These are phyloP conservation scores for Capsicum rhomboideum DNA, from an alignment of 257 asterid species.

Conservation along the genomic window DNA sequence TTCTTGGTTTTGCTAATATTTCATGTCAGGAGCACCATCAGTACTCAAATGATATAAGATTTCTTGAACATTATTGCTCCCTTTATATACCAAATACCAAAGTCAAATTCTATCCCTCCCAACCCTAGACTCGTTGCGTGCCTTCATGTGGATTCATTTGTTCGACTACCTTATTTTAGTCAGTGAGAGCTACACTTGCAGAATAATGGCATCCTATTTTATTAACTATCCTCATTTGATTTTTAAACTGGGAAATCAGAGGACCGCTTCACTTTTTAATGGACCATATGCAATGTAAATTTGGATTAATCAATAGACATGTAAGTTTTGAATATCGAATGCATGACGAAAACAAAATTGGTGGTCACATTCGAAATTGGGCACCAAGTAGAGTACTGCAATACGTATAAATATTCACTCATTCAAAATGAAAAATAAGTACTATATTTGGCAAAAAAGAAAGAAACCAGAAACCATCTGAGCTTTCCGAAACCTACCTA, in stretches of 20 bases:
- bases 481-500: not conserved
- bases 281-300: not conserved
- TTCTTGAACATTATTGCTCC: not conserved
- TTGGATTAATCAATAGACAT: not conserved
- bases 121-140: not conserved
- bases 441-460: not conserved
- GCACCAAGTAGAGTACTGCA: not conserved
- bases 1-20: not conserved
- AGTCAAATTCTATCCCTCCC: not conserved
- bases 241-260: too few species aligned
- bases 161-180: not conserved
- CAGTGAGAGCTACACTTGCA: not conserved
- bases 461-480: not conserved
- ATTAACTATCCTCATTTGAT: not conserved
- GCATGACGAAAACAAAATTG: too few species aligned
- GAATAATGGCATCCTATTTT: not conserved
- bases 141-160: not conserved
- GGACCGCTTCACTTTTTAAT: too few species aligned
- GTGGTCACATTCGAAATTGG: not conserved
- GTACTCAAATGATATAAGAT: not conserved
- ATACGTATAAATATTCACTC: not conserved
- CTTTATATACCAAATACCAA: not conserved
- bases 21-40: not conserved
- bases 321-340: not conserved
- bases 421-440: not conserved